Base-by-base conservation (phyloP, 495 filamentous ascomycete species). In the Sporormia fimetaria region DNA sequence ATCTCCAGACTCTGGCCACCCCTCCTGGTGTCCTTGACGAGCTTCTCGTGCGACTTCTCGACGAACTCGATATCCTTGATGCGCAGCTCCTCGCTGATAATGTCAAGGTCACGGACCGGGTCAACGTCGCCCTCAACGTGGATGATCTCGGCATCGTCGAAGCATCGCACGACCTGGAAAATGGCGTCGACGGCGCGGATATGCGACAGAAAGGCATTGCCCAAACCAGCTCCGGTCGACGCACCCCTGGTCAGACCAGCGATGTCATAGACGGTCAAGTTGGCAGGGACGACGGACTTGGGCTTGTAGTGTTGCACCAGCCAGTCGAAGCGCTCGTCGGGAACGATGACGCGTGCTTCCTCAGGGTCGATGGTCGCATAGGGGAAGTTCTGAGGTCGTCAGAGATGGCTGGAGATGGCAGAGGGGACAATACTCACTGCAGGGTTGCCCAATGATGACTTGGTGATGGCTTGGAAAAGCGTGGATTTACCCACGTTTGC, bases 401-500 rank as follows among this genome's bases (percentile, higher is more conserved):
- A 51, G 55, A 35, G 34, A 23, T 33, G 45, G 29, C 16, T 12
- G 14, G 14, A n/a, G n/a, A 42, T 7, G 14, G 1, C 1, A 3
- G 18, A 9, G 4, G 22, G 26, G 11, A 39, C 12, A 35, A 25
- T 30, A 67, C 73, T 56, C 69, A 84, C 80, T 64, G 90, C 92
- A 51, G 92, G 92, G 69, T 99, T 99, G 67, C 92, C 92, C 54
- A 99, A 75, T 48, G 76, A 78, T 64, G 81, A 95, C 71, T 94
- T 95, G 49, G 92, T 99, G 69, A 99, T 94, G 51, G 92, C 87
- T 67, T 99, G 92, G 72, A 99, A 99, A 55, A 99, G 80, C 17
- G 92, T 99, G 42, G 92, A 99, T 67, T 99, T 99, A 60, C 92
- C 92, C 49, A 99, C 92, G 64, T 99, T 99, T 58, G 92, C 92